Base-by-base conservation (phyloP, 768 basidiomycete genomes). In the Obba rivulosa region DNA sequence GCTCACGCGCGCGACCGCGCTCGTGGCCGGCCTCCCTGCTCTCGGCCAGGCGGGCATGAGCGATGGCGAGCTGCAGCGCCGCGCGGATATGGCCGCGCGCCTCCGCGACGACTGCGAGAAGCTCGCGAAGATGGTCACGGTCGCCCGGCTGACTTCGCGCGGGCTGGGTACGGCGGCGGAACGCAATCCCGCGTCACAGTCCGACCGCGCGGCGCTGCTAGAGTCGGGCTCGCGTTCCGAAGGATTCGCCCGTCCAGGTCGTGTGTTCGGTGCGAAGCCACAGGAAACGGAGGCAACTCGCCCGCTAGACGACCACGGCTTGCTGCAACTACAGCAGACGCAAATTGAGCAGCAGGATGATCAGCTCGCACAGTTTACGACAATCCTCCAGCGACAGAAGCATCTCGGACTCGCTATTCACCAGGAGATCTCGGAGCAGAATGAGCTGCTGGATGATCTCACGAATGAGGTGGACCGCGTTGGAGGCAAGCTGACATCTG, bases 41-140 rank as follows among this genome's bases (percentile, higher is more conserved):
- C 73, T 90, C 34, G 86, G 73, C 8, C 65, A 80, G 64, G 70
- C 72, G 36, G 91, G 88, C 34, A 78, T 97, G 77, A 85, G 80
- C 55, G 83, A 92, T 64, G 95, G 95, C n/a, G 95, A 98, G 73
- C 72, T 92, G 58, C 84, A 87, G 67, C 72, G 95, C 48, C 75
- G 95, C 53, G 85, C 85, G 51, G 94, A 93, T 59, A 84, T 96
- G 83, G 82, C 93, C 43, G 87, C 84, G 46, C 75, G 85, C 50
- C 70, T 97, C 56, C 86, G 87, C 67, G 92, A 93, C 62, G 94
- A 97, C 63, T 86, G 89, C 70, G 88, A 88, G 71, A 89, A 86
- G 70, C 72, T 96, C 49, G 80, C 81, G 34, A 81, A 81, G 73
- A 89, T 95, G 75, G 84, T 92, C 36, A 86, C 88, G 28, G 80